Evolutionary conservation across 352 stramenopile species (phyloP).

Genomic region (Globisporangium nodosum): DNA sequence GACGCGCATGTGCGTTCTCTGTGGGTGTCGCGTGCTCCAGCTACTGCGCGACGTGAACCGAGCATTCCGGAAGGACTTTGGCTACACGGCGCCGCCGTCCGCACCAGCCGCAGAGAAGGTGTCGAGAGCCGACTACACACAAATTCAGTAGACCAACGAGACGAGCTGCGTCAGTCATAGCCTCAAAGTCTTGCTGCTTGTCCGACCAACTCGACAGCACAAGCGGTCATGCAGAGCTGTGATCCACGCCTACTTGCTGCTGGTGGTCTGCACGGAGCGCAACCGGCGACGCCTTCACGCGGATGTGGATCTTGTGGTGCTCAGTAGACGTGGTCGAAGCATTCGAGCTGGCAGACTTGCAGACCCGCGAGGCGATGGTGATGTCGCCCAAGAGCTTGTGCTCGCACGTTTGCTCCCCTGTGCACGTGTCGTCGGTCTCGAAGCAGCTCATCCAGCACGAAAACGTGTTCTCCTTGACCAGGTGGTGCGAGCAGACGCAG

Average conservation of each 20-base stretch:
- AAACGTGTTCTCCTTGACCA: slow-evolving; percentile 18
- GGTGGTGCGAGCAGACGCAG: slow-evolving; percentile 24
- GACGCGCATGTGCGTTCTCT: background rate
- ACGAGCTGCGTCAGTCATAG: too few relatives aligned
- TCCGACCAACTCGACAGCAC: too few relatives aligned
- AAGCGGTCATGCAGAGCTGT: background rate
- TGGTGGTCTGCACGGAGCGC: background rate
- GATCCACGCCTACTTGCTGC: background rate
- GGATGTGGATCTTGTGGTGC: background rate
- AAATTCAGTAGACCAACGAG: background rate
- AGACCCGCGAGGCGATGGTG: slow-evolving; percentile 1
- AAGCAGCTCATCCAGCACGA: slow-evolving; percentile 43
- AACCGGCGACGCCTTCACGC: background rate
- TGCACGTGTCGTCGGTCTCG: slow-evolving; percentile 9
- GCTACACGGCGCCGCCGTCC: background rate
- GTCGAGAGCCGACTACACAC: background rate
- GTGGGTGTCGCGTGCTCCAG: slow-evolving; percentile 14
- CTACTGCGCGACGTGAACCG: slow-evolving; percentile 54
- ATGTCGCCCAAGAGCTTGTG: background rate
- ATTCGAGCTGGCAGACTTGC: background rate
- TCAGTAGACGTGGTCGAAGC: background rate
- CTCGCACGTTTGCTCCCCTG: slow-evolving; percentile 5
- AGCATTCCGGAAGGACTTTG: slow-evolving; percentile 45
- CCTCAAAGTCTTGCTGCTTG: too few relatives aligned
- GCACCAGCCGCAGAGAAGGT: background rate